Conservation (phyloP, 1,284 basidiomycete genomes). For the Trichosporon ovoides region DNA sequence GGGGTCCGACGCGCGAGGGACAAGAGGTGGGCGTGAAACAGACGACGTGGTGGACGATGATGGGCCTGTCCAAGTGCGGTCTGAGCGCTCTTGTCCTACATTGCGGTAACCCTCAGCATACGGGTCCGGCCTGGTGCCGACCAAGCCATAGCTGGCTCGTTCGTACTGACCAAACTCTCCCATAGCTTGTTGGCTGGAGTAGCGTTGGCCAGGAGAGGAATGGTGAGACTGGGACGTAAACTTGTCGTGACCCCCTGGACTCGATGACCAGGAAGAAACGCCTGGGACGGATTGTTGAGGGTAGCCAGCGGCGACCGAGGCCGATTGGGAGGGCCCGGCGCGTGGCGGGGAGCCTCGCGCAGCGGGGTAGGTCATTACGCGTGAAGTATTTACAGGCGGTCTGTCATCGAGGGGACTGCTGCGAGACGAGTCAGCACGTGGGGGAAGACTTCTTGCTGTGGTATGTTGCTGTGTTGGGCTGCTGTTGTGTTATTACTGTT, state of each 20-base stretch:
- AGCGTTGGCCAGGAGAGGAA: background rate
- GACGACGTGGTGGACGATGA: background rate
- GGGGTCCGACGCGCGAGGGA: slow-evolving; percentile 5
- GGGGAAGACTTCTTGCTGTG: too few species aligned
- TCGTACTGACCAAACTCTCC: background rate
- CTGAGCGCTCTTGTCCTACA: background rate
- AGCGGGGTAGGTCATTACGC: slow-evolving; percentile 18
- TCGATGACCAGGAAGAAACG: background rate
- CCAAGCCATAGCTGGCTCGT: background rate
- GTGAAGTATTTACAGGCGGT: slow-evolving; percentile 9
- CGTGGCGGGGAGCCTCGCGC: slow-evolving; percentile 23
- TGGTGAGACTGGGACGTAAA: background rate
- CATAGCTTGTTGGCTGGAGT: background rate
- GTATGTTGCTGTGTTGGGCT: too few species aligned
- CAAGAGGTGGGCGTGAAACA: slow-evolving; percentile 1
- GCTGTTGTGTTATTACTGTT: too few species aligned
- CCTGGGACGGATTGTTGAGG: background rate
- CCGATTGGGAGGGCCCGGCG: slow-evolving; percentile 12
- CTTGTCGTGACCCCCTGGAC: background rate
- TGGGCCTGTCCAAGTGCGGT: background rate
- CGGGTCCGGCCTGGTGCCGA: too few species aligned
- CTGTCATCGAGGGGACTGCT: slow-evolving; percentile 12
- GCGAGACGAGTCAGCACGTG: background rate
- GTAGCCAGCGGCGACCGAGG: slow-evolving; percentile 1
- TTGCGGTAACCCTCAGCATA: background rate